A percentile compares a stretch with the other conserved stretches of the same genome.
These are phyloP conservation scores for Sporothrix pallida DNA, from an alignment of 2,329 filamentous ascomycete genomes.

Conservation along the genomic window DNA sequence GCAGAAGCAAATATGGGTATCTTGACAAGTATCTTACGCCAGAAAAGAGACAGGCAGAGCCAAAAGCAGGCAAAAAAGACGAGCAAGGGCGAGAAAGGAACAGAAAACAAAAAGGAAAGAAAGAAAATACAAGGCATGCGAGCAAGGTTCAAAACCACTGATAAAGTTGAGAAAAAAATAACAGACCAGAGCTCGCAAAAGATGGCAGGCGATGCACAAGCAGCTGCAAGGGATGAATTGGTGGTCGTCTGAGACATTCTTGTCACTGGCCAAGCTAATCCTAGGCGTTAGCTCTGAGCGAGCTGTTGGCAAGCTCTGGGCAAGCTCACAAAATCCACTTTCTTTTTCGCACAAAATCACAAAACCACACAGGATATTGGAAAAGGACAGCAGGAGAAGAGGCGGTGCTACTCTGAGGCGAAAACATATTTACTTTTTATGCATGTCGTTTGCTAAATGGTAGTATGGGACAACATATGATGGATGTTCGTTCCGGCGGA, in stretches of 20 bases:
- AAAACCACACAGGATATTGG: background rate
- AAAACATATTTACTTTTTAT: background rate
- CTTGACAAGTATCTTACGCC: background rate
- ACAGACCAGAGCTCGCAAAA: background rate
- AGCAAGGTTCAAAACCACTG: no score
- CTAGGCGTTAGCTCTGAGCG: background rate
- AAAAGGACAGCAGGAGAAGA: background rate
- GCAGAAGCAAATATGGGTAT: background rate
- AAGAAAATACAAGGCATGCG: background rate
- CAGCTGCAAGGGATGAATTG: conserved; percentile 23
- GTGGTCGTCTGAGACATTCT: conserved; percentile 12
- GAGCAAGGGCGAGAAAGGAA: background rate
- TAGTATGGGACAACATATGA: background rate
- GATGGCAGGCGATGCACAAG: background rate
- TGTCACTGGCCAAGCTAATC: background rate
- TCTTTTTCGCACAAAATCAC: background rate
- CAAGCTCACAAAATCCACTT: background rate
- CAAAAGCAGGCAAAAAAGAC: conserved; percentile 7
- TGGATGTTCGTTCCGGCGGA: background rate
- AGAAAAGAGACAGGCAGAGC: background rate
- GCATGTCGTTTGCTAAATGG: background rate
- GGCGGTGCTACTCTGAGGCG: background rate
- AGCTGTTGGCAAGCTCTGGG: background rate
- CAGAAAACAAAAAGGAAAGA: background rate
- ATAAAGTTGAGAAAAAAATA: no score